These are phyloP conservation scores for Apiospora kogelbergensis DNA, from an alignment of 2,329 filamentous ascomycete genomes.

Conservation along the genomic window DNA sequence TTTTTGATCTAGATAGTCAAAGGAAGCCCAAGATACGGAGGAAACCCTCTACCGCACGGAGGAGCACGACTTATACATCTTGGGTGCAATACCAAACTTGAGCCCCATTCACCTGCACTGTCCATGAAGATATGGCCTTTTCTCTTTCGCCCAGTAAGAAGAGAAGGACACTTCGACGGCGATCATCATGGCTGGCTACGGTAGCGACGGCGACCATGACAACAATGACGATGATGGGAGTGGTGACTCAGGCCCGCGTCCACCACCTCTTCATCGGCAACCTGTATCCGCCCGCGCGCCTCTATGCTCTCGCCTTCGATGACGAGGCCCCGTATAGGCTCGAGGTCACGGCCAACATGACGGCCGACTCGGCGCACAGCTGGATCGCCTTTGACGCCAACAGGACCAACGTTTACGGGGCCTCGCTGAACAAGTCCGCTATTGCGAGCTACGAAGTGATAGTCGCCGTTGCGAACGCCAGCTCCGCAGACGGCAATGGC, in stretches of 20 bases:
- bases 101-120: too few species aligned
- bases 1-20: too few species aligned
- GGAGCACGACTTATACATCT: too few species aligned
- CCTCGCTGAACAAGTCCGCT: neutral
- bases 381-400: constrained; percentile 22
- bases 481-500: neutral
- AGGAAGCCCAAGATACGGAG: too few species aligned
- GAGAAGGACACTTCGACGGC: neutral
- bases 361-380: constrained; percentile 16
- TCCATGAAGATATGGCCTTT: too few species aligned
- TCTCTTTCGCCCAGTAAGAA: neutral
- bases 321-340: neutral
- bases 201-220: neutral
- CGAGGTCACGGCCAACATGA: constrained; percentile 44
- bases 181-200: neutral
- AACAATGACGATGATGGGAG: neutral
- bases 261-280: constrained; percentile 70
- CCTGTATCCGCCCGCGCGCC: constrained; percentile 63
- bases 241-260: constrained; percentile 11
- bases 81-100: too few species aligned
- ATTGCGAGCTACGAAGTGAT: neutral
- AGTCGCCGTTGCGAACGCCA: neutral
- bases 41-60: too few species aligned
- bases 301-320: constrained; percentile 46
- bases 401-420: neutral